Percentiles rank a stretch among this genome's conserved stretches.
phyloP scores from a whole-genome alignment of 2,329 filamentous ascomycete genomes.

The Rhexocercosporidium sp. region DNA sequence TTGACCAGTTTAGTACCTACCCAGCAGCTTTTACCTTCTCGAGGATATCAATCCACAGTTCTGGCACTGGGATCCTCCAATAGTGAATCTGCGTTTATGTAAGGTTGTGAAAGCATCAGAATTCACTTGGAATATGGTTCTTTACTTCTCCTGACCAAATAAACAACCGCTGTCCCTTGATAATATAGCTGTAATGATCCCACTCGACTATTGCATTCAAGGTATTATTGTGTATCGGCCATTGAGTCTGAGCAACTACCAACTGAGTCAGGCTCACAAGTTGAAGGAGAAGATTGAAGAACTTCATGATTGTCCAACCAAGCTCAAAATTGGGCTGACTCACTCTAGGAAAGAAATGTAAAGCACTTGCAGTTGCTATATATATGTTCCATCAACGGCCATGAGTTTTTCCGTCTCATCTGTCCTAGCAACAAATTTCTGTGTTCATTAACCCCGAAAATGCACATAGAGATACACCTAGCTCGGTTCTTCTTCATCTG shows the following conservation, averaged over 20 bases:
- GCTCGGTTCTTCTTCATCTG: not conserved
- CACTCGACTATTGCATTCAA: constrained; percentile 53
- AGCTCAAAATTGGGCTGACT: not conserved
- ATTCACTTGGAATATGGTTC: not conserved
- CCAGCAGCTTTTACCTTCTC: constrained; percentile 83
- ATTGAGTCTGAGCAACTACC: constrained; percentile 39
- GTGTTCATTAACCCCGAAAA: not conserved
- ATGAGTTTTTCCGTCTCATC: not conserved
- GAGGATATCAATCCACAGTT: constrained; percentile 72
- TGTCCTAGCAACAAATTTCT: not conserved
- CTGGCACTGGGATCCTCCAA: constrained; percentile 61
- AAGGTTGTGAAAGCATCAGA: not conserved
- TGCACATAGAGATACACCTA: not conserved
- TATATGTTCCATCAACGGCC: not conserved
- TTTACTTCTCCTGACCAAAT: constrained; percentile 54
- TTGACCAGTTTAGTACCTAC: constrained; percentile 1
- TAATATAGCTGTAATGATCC: constrained; percentile 45
- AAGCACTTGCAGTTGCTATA: not conserved
- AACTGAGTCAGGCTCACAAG: not conserved
- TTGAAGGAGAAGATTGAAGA: not conserved
- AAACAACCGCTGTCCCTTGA: constrained; percentile 56
- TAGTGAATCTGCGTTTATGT: constrained; percentile 51
- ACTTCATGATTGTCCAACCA: not conserved
- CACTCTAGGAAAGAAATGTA: not conserved
- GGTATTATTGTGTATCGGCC: constrained; percentile 55